Evolutionary conservation across 495 filamentous ascomycete genomes (phyloP).

Genomic region (Entonaema liquescens): DNA sequence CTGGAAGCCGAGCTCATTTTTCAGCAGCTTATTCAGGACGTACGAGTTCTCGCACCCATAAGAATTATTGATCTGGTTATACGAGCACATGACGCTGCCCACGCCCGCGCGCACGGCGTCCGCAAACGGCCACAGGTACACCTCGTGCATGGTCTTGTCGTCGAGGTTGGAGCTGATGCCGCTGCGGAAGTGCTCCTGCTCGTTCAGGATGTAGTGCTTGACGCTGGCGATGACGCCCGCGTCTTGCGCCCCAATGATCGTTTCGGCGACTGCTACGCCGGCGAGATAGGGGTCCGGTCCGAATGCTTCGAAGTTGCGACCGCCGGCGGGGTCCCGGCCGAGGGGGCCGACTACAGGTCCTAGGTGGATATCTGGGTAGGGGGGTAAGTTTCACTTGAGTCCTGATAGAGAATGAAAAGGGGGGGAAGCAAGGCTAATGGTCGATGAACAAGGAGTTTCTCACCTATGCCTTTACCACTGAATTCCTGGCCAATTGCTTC

Average conservation of each 20-base stretch:
- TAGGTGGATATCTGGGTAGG: slow-evolving; percentile 53
- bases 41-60: slow-evolving; percentile 57
- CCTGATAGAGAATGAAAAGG: background rate
- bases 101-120: slow-evolving; percentile 68
- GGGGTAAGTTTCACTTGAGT: slow-evolving; percentile 38
- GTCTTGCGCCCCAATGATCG: slow-evolving; percentile 64
- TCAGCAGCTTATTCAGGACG: slow-evolving; percentile 59
- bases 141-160: slow-evolving; percentile 71
- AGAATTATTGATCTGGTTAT: slow-evolving; percentile 62
- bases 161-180: slow-evolving; percentile 64
- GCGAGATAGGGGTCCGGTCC: slow-evolving; percentile 68
- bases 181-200: slow-evolving; percentile 54
- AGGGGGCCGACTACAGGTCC: slow-evolving; percentile 64
- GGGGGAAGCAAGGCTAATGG: background rate
- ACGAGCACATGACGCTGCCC: slow-evolving; percentile 70
- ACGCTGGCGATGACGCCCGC: slow-evolving; percentile 66
- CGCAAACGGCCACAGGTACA: slow-evolving; percentile 77
- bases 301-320: slow-evolving; percentile 74
- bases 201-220: slow-evolving; percentile 66
- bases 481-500: slow-evolving; percentile 67
- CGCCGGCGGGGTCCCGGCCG: slow-evolving; percentile 67
- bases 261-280: slow-evolving; percentile 63
- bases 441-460: slow-evolving; percentile 17
- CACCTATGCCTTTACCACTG: slow-evolving; percentile 69
- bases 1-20: slow-evolving; percentile 64